Conservation (phyloP, 352 stramenopile species). For the Phytophthora rubi region DNA sequence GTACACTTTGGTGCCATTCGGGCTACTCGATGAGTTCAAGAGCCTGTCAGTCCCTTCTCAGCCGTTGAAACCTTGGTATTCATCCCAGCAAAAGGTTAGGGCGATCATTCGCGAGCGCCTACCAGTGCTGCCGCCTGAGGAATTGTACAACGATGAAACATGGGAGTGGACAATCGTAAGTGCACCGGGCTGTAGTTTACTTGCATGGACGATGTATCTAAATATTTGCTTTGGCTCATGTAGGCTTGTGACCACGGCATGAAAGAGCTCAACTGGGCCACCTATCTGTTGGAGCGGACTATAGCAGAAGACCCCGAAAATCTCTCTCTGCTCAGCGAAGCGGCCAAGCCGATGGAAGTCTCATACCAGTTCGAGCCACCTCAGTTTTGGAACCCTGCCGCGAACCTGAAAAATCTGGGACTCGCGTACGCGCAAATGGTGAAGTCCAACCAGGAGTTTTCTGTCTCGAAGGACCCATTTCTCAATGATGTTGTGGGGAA, state of each 20-base stretch:
- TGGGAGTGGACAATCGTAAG: conserved; percentile 94
- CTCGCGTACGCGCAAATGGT: conserved; percentile 95
- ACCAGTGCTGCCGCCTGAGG: conserved; percentile 49
- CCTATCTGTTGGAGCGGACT: conserved; percentile 88
- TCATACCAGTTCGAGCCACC: conserved; percentile 72
- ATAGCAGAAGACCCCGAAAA: conserved; percentile 76
- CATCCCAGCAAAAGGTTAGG: conserved; percentile 41
- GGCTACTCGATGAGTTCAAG: conserved; percentile 65
- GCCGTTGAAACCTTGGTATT: conserved; percentile 58
- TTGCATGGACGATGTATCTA: not conserved
- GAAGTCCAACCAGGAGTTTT: conserved; percentile 70
- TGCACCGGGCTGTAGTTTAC: not conserved
- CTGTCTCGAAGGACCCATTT: conserved; percentile 43
- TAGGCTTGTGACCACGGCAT: conserved; percentile 78
- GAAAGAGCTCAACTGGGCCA: conserved; percentile 82
- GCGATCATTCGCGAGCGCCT: conserved; percentile 48
- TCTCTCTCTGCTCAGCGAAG: conserved; percentile 68
- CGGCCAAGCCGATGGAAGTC: conserved; percentile 73
- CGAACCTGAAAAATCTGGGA: conserved; percentile 93
- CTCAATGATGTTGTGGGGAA: conserved; percentile 55
- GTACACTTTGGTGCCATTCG: conserved; percentile 60
- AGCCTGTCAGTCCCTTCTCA: conserved; percentile 14
- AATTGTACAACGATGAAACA: conserved; percentile 88
- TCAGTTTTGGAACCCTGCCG: conserved; percentile 63
- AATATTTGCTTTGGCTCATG: not conserved